These are phyloP conservation scores for Phalaenopsis aphrodite DNA, from an alignment of 106 monocot species.

Conservation along the genomic window DNA sequence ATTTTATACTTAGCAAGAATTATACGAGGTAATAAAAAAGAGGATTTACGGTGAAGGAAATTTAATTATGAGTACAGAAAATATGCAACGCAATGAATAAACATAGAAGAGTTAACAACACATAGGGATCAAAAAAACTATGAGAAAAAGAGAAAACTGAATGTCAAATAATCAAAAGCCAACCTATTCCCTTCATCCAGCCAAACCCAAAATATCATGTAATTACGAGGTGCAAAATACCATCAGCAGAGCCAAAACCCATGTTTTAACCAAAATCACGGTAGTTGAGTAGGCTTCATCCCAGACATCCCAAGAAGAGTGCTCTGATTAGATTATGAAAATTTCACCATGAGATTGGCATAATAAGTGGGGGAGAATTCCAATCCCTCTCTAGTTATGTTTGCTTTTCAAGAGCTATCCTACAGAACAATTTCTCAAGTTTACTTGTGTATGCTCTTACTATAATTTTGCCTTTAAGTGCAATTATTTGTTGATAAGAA, in stretches of 20 bases:
- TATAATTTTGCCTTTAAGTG: background rate
- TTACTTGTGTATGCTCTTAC: background rate
- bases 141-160: background rate
- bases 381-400: background rate
- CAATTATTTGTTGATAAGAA: too few relatives aligned
- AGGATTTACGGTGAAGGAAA: background rate
- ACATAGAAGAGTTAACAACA: background rate
- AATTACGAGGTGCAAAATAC: background rate
- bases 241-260: background rate
- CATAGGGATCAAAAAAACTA: background rate
- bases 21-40: background rate
- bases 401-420: background rate
- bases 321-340: background rate
- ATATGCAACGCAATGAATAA: background rate
- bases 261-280: background rate
- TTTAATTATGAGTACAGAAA: background rate
- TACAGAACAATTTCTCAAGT: background rate
- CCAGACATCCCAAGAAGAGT: background rate
- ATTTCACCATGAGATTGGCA: background rate
- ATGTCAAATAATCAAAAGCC: background rate
- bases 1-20: background rate
- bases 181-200: background rate
- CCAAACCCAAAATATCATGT: background rate
- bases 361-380: background rate
- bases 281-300: background rate